Evolutionary conservation across 768 basidiomycete species (phyloP).

Genomic region (Amanita brunnescens): DNA sequence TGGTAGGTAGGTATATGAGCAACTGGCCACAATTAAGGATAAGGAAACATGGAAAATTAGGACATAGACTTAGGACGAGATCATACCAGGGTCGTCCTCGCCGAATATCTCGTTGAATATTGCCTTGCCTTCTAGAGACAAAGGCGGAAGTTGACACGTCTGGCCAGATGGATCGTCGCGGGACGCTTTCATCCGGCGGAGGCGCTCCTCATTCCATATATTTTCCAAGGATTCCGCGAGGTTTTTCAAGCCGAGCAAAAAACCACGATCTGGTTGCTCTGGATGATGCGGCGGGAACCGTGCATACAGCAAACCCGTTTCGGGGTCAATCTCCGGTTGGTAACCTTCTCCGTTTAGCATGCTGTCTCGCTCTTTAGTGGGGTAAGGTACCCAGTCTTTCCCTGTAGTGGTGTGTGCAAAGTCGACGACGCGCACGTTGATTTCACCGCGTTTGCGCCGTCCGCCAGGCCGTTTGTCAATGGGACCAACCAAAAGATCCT

Average conservation of each 20-base stretch:
- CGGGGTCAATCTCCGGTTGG: constrained; percentile 71
- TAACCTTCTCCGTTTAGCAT: constrained; percentile 65
- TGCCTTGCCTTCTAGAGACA: constrained; percentile 67
- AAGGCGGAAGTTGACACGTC: constrained; percentile 47
- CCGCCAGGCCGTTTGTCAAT: constrained; percentile 52
- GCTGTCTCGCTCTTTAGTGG: constrained; percentile 38
- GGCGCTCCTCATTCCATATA: constrained; percentile 84
- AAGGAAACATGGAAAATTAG: constrained; percentile 4
- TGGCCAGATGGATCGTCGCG: constrained; percentile 45
- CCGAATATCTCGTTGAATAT: constrained; percentile 72
- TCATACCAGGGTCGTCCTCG: constrained; percentile 65
- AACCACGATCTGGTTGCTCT: constrained; percentile 87
- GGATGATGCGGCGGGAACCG: constrained; percentile 92
- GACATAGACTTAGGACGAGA: constrained; percentile 31
- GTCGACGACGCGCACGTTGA: constrained; percentile 94
- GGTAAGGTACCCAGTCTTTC: constrained; percentile 73
- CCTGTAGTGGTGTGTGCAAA: constrained; percentile 99
- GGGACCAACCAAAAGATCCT: constrained; percentile 66
- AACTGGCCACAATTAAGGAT: neutral
- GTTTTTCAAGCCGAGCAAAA: constrained; percentile 83
- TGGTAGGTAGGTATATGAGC: neutral
- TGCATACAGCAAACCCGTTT: constrained; percentile 79
- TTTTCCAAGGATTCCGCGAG: constrained; percentile 66
- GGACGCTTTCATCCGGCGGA: constrained; percentile 53
- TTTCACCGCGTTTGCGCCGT: constrained; percentile 79